A percentile compares a stretch with the other conserved stretches of the same genome.
Conservation (phyloP, 2,329 filamentous ascomycete species). For the Fusarium acutatum region DNA sequence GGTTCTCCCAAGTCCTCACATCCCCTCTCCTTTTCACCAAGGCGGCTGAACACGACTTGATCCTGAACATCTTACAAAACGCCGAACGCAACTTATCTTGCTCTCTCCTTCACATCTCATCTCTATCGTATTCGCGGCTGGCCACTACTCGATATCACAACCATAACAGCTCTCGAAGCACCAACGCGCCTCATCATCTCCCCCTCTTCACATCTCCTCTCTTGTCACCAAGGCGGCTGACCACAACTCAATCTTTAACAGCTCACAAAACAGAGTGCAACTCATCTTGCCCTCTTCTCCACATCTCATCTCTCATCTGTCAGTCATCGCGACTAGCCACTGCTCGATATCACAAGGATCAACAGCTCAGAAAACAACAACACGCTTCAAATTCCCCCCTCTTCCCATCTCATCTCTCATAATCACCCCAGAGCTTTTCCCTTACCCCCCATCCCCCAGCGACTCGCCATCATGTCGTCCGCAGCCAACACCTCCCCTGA, state of each 20-base stretch:
- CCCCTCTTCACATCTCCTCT: not conserved
- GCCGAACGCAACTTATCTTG: not conserved
- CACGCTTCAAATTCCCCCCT: not conserved
- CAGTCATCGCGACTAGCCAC: too few species aligned
- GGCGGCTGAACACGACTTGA: not conserved
- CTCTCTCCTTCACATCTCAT: not conserved
- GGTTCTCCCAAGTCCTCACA: not conserved
- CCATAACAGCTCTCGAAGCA: not conserved
- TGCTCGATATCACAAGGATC: not conserved
- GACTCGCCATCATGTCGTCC: not conserved
- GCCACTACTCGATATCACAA: not conserved
- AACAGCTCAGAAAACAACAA: not conserved
- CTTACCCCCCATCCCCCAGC: not conserved
- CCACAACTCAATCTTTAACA: rapidly evolving
- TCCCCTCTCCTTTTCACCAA: not conserved
- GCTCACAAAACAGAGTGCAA: not conserved
- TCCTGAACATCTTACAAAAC: rapidly evolving
- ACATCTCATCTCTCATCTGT: not conserved
- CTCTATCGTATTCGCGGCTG: not conserved
- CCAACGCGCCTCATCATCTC: not conserved
- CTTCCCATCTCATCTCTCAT: not conserved
- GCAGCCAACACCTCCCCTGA: not conserved
- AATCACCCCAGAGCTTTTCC: rapidly evolving
- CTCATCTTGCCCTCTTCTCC: not conserved
- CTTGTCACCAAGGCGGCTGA: not conserved